phyloP scores from a whole-genome alignment of 371 early-diverging fungal species.

The Rhizopus delemar region DNA sequence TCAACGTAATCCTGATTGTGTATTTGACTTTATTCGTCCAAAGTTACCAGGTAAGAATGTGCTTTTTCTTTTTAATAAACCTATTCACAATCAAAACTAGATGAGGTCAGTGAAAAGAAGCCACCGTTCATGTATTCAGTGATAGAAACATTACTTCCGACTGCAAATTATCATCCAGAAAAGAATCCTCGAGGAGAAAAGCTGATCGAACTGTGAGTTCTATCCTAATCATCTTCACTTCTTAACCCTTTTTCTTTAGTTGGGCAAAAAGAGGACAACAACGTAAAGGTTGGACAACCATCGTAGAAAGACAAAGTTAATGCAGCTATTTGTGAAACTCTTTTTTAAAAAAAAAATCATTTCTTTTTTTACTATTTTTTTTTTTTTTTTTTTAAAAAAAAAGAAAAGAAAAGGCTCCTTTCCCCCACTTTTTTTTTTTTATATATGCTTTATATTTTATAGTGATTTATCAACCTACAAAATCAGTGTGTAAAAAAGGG shows the following conservation, averaged over 20 bases:
- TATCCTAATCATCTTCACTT: not conserved
- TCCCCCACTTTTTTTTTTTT: too few relatives aligned
- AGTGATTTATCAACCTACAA: too few relatives aligned
- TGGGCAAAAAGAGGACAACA: conserved; percentile 51
- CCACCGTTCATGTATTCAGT: conserved; percentile 81
- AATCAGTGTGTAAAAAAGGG: too few relatives aligned
- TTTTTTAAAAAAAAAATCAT: too few relatives aligned
- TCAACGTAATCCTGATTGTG: conserved; percentile 90
- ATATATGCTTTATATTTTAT: too few relatives aligned
- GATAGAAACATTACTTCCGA: conserved; percentile 88
- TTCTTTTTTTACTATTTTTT: too few relatives aligned
- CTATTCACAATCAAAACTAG: conserved; percentile 15
- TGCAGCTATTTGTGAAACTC: not conserved
- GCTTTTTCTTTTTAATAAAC: not conserved
- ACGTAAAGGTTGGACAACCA: conserved; percentile 58
- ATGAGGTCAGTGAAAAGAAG: conserved; percentile 73
- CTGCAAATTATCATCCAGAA: conserved; percentile 65
- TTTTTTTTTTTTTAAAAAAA: too few relatives aligned
- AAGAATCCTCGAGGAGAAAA: conserved; percentile 65
- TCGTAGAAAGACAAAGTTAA: conserved; percentile 19
- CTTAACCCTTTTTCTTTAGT: conserved; percentile 22
- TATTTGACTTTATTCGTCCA: conserved; percentile 91
- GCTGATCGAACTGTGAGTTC: conserved; percentile 75
- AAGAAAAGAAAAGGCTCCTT: too few relatives aligned
- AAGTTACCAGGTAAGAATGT: conserved; percentile 34